Conservation (phyloP, 805 yeast species). For the Candida odintsovae region DNA sequence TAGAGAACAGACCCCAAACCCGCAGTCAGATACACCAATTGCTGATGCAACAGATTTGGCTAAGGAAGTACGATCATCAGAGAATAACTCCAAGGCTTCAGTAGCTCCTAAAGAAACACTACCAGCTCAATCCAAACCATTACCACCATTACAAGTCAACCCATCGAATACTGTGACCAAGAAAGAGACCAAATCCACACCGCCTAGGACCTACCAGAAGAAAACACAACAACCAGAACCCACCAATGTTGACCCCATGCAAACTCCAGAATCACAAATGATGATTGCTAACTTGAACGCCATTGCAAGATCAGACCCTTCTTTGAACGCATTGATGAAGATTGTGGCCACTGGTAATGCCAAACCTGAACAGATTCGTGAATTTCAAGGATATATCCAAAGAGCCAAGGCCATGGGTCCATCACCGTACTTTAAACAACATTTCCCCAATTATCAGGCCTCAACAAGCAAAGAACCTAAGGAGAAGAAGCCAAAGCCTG, state of each 20-base stretch:
- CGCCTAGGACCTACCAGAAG: not conserved
- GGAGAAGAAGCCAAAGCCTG: conserved; percentile 2
- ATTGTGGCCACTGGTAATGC: conserved; percentile 84
- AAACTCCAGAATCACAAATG: conserved; percentile 61
- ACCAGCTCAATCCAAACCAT: conserved; percentile 5
- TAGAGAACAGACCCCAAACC: conserved; percentile 1
- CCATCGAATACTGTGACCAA: not conserved
- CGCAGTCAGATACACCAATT: not conserved
- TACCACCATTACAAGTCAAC: conserved; percentile 13
- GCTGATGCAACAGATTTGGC: not conserved
- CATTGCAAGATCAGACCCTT: conserved; percentile 69
- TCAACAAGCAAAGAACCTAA: conserved; percentile 13
- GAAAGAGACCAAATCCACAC: not conserved
- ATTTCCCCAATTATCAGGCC: conserved; percentile 20
- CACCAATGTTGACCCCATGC: conserved; percentile 33
- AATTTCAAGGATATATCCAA: conserved; percentile 76
- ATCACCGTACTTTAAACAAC: conserved; percentile 33
- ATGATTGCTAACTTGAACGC: conserved; percentile 83
- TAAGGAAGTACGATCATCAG: not conserved
- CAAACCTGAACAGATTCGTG: conserved; percentile 59
- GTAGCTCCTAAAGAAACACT: not conserved
- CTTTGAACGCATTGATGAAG: conserved; percentile 69
- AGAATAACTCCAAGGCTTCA: not conserved
- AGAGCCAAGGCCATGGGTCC: conserved; percentile 72
- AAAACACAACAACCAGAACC: conserved; percentile 6